Conservation (phyloP, 148 eudicot genomes). For the Rhododendron mucronatum region DNA sequence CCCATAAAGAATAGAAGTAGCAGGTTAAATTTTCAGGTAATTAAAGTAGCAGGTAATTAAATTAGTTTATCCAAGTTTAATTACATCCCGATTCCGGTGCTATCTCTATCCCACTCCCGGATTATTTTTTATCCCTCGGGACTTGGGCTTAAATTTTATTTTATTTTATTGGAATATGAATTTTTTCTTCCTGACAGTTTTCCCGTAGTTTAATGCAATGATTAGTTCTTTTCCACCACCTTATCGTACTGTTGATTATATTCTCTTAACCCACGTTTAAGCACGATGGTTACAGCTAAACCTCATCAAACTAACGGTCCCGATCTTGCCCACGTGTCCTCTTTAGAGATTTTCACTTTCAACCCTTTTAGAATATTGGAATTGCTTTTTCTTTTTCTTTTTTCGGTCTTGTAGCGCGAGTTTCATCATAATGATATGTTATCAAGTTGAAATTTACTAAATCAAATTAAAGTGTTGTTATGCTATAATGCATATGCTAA, state of each 20-base stretch:
- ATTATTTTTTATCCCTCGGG: conserved; percentile 28
- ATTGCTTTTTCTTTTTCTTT: neutral
- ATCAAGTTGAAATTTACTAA: neutral
- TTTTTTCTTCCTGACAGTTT: neutral
- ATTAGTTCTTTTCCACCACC: conserved; percentile 17
- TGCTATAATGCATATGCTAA: neutral
- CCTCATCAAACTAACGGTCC: conserved; percentile 13
- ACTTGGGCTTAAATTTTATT: conserved; percentile 19
- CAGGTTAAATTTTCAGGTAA: neutral
- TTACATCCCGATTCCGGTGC: conserved; percentile 57
- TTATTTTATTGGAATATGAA: neutral
- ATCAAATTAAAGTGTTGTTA: neutral
- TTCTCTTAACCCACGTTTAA: conserved; percentile 60
- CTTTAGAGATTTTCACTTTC: neutral
- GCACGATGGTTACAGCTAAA: conserved; percentile 68
- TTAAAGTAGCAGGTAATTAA: neutral
- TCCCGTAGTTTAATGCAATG: conserved; percentile 15
- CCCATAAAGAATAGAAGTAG: conserved; percentile 24
- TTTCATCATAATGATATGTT: neutral
- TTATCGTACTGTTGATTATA: conserved; percentile 25
- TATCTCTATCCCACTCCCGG: conserved; percentile 3
- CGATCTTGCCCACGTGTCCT: conserved; percentile 31
- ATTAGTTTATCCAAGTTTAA: conserved; percentile 33
- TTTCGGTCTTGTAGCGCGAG: neutral
- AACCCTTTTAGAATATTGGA: neutral